Base-by-base conservation (phyloP, 2,329 filamentous ascomycete species). In the Aureobasidium uvarum region DNA sequence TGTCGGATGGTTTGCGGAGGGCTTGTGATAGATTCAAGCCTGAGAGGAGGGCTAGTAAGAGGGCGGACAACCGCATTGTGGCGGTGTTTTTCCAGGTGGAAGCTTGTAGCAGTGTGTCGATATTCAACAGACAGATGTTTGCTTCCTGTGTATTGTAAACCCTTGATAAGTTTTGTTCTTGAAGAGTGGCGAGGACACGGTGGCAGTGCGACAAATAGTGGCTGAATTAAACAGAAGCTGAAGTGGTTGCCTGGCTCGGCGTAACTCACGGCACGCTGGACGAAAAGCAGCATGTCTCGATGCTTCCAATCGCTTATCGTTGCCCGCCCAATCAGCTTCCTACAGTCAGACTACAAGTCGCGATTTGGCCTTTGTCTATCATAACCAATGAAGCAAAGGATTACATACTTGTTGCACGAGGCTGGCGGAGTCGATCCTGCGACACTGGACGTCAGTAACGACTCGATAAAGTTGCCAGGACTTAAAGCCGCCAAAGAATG, bases 401-500 rank as follows among this genome's bases (percentile, higher is more conserved):
- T 92, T 71, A 96, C 93, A 0, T 95, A 80, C 68, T 67, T 92
- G 69, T 80, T 96, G 62, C 82, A 84, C 25, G 80, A 84, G n/a
- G 85, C 87, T 50, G 80, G 84, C 65, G 82, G 82, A 2, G 82
- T 93, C 68, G 85, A 90, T 62, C 88, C 89, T 0, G 78, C 84
- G 1, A 80, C 85, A 52, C 77, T 96, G 60, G 76, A 82, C 14
- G 77, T 96, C 50, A 79, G 80, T 51, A 78, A 81, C 50, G 78
- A 81, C 54, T 75, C 77, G 11, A 76, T 90, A 20, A 81, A 81
- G 3, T 77, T 96, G 62, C 80, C 80, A 1, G 83, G 82, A 2
- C 75, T 95, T 48, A 76, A 85, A 59, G 89, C 89, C 23, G 86
- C 86, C 16, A 88, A 91, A 69, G 91, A 98, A 77, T 90, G 95